Base-by-base conservation (phyloP, 2,329 filamentous ascomycete genomes). In the Diaporthe amygdali region DNA sequence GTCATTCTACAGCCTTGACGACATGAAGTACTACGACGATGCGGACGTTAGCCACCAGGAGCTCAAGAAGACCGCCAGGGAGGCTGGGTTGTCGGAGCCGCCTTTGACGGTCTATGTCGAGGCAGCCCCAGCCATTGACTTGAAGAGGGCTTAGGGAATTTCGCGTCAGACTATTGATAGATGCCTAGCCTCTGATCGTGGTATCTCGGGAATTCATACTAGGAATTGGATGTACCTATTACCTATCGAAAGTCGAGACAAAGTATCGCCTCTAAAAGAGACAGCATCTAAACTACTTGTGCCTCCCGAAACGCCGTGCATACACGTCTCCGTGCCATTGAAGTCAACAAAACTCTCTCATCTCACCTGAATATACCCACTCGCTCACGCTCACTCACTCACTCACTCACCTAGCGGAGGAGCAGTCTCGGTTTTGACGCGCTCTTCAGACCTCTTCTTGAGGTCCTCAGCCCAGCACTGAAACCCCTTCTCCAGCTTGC, bases 21-120 rank as follows among this genome's bases (percentile, higher is more conserved):
- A 94, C 78, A 90, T 94, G 88, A 84, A 88, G 75, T 94, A 88
- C 82, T 94, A 93, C 79, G 92, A 94, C 78, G 83, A 84, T 12
- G 84, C 78, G 68, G 87, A 85, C 75, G 71, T 76, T n/a, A 84
- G 83, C 2, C 85, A 87, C 74, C 75, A 76, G 70, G 78, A 73
- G 30, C 80, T 87, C 71, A 86, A 84, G 79, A 76, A 75, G 41
- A 74, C 75, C 2, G 81, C 80, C 17, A 67, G 46, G n/a, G 75
- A 70, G 22, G 73, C 85, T 32, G 76, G 74, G 8, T 71, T 84
- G 10, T 74, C 80, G 44, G 84, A 78, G 72, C 76, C 74, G 67
- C 77, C 77, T 22, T 56, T 85, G 75, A 84, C 82, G 17, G 80
- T 85, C 25, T 84, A 79, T 74, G 83, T 84, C 67, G 82, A 81